Conservation (phyloP, 805 yeast species). For the Yarrowia osloensis region DNA sequence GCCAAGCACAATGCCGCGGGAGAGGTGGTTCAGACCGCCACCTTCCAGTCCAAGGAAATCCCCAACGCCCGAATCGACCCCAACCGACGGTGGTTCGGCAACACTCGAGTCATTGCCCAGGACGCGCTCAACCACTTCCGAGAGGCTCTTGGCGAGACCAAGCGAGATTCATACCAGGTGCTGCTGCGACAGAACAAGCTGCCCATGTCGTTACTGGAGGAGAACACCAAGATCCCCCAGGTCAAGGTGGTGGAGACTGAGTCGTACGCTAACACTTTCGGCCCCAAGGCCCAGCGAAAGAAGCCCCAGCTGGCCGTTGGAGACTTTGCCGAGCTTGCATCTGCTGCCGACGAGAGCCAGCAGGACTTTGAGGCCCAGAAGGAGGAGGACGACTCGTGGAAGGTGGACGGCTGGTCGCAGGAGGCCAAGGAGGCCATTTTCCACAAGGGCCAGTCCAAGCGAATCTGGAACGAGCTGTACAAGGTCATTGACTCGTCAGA, state of each 20-base stretch:
- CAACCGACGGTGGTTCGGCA: slow-evolving; percentile 96
- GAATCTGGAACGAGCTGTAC: slow-evolving; percentile 97
- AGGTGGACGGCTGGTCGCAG: slow-evolving; percentile 82
- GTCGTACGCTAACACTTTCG: slow-evolving; percentile 77
- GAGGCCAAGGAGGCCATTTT: slow-evolving; percentile 95
- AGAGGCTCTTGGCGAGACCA: slow-evolving; percentile 86
- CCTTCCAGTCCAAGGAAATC: slow-evolving; percentile 78
- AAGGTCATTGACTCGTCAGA: slow-evolving; percentile 97
- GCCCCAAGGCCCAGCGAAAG: slow-evolving; percentile 92
- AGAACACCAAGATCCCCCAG: slow-evolving; percentile 73
- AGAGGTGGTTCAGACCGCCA: slow-evolving; percentile 83
- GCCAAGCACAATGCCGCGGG: slow-evolving; percentile 86
- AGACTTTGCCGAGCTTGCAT: slow-evolving; percentile 75
- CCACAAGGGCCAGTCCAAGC: slow-evolving; percentile 95
- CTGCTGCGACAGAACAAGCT: slow-evolving; percentile 83
- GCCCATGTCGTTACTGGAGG: slow-evolving; percentile 94
- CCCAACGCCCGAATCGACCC: slow-evolving; percentile 96
- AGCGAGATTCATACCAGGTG: slow-evolving; percentile 82
- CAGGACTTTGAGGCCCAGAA: slow-evolving; percentile 69
- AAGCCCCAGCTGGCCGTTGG: slow-evolving; percentile 82
- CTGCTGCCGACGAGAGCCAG: slow-evolving; percentile 57
- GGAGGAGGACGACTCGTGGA: slow-evolving; percentile 58
- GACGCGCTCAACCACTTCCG: slow-evolving; percentile 93
- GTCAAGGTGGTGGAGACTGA: slow-evolving; percentile 87
- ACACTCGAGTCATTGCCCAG: slow-evolving; percentile 95